A percentile compares a stretch with the other conserved stretches of the same genome.
Conservation (phyloP, 371 early-diverging fungal genomes). For the Mortierella sp. region DNA sequence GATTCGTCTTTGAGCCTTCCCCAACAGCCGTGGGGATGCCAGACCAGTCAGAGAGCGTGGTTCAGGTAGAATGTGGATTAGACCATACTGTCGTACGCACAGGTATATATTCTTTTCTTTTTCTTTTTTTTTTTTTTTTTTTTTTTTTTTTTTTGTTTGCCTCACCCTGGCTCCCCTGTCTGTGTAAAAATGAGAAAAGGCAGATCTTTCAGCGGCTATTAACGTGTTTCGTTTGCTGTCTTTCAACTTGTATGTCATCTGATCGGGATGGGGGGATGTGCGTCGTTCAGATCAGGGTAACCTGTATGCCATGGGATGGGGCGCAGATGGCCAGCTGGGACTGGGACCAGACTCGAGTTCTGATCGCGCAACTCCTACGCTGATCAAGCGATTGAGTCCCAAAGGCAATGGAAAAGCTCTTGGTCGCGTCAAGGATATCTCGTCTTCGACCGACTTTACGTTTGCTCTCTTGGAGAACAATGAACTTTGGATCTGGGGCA, state of each 20-base stretch:
- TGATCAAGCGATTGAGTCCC: constrained; percentile 55
- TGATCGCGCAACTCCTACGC: constrained; percentile 59
- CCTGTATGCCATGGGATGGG: constrained; percentile 84
- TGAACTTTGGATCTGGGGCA: constrained; percentile 81
- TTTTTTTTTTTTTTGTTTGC: too few species aligned
- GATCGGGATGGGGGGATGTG: too few species aligned
- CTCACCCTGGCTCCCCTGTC: too few species aligned
- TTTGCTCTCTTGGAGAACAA: constrained; percentile 65
- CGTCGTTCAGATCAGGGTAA: constrained; percentile 56
- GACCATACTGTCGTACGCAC: constrained; percentile 78
- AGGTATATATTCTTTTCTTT: constrained; percentile 40
- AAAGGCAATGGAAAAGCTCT: constrained; percentile 31
- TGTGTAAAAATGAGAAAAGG: too few species aligned
- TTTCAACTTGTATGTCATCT: not conserved
- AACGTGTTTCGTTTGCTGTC: not conserved
- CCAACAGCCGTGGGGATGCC: constrained; percentile 32
- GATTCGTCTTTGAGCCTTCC: constrained; percentile 40
- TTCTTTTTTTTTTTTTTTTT: too few species aligned
- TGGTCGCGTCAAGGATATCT: constrained; percentile 60
- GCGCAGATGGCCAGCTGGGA: constrained; percentile 84
- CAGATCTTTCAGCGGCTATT: too few species aligned
- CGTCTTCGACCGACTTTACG: constrained; percentile 79
- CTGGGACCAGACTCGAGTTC: constrained; percentile 60
- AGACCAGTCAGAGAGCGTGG: constrained; percentile 53
- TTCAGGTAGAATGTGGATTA: constrained; percentile 74